phyloP scores from a whole-genome alignment of 2,329 filamentous ascomycete species.

The Talaromyces sp. region DNA sequence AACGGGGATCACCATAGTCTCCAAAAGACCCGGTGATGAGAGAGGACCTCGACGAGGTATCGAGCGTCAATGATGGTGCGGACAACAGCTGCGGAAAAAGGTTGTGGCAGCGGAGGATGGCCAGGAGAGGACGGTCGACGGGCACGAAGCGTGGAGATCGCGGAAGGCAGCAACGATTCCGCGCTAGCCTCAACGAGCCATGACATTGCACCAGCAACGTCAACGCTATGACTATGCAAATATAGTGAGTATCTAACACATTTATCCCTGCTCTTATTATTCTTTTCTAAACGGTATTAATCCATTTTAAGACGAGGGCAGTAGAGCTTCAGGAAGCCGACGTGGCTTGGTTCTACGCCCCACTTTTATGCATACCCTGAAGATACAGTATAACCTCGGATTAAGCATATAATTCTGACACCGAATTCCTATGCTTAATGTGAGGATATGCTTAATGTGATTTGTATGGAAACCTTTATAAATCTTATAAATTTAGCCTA shows the following conservation, averaged over 20 bases:
- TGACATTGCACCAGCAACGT: background rate
- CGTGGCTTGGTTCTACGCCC: background rate
- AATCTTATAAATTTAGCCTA: too few relatives aligned
- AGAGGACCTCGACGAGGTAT: background rate
- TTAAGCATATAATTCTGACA: too few relatives aligned
- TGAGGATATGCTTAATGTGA: too few relatives aligned
- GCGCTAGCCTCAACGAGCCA: background rate
- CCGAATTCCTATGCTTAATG: too few relatives aligned
- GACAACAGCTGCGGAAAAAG: background rate
- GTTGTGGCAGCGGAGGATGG: background rate
- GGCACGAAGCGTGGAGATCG: background rate
- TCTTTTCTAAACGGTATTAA: background rate
- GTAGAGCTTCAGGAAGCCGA: background rate
- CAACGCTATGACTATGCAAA: background rate
- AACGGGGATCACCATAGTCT: slow-evolving; percentile 12
- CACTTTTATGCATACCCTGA: background rate
- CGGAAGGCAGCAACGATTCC: background rate
- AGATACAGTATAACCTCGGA: too few relatives aligned
- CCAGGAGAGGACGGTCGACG: background rate
- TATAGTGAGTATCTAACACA: background rate
- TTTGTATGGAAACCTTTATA: too few relatives aligned
- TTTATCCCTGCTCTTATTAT: background rate
- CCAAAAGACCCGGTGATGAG: background rate
- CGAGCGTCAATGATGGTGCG: background rate
- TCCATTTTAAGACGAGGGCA: background rate